Conservation (phyloP, 352 stramenopile genomes). For the Phytophthora rubi region DNA sequence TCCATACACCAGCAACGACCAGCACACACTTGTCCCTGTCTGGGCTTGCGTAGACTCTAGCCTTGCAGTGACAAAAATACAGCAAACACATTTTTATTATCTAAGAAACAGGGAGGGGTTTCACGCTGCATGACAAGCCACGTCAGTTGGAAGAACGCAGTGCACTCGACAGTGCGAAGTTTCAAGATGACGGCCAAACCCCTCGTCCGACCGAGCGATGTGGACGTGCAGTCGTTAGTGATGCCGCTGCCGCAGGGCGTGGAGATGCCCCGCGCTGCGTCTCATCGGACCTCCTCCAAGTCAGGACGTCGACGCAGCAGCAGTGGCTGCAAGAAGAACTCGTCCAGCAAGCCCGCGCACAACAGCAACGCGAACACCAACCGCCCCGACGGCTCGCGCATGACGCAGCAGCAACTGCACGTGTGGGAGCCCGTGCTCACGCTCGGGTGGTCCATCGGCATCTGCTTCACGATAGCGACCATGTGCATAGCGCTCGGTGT, state of each 20-base stretch:
- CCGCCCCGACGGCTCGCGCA: conserved; percentile 56
- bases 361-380: conserved; percentile 40
- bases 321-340: conserved; percentile 23
- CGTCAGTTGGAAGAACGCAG: conserved; percentile 19
- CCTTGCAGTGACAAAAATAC: conserved; percentile 26
- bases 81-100: conserved; percentile 34
- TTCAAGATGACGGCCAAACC: conserved; percentile 36
- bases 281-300: conserved; percentile 11
- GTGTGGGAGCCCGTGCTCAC: conserved; percentile 84
- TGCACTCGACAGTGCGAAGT: not conserved
- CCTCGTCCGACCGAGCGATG: conserved; percentile 38
- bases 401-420: conserved; percentile 68
- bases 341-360: conserved; percentile 6
- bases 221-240: conserved; percentile 38
- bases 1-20: conserved; percentile 7
- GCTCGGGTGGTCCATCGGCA: conserved; percentile 62
- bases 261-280: conserved; percentile 23
- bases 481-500: conserved; percentile 58
- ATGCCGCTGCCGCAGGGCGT: conserved; percentile 28
- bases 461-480: conserved; percentile 52
- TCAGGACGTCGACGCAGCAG: conserved; percentile 22
- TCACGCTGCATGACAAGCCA: conserved; percentile 3
- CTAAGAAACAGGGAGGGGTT: conserved; percentile 15
- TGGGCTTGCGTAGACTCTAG: not conserved
- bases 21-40: not conserved